Conservation (phyloP, 305 asterid genomes). For the Fraxinus xanthoxyloides region DNA sequence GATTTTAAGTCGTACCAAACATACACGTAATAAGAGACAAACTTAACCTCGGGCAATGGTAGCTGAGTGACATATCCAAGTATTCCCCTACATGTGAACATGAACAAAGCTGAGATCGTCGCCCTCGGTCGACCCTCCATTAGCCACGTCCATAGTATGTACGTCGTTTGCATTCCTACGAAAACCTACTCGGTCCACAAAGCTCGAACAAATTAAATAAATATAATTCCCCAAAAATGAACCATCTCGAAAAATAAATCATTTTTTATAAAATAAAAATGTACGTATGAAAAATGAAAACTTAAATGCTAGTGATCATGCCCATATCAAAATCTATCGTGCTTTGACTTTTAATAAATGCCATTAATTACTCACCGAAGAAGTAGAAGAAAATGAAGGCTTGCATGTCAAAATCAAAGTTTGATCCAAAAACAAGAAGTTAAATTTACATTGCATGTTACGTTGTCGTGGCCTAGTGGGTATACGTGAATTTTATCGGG, state of each 20-base stretch:
- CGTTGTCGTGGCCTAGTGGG: too few species aligned
- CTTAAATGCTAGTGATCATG: neutral
- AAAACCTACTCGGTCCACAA: constrained; percentile 40
- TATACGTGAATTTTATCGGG: neutral
- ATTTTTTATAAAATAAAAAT: neutral
- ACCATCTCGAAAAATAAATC: neutral
- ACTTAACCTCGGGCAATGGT: constrained; percentile 71
- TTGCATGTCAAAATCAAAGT: constrained; percentile 20
- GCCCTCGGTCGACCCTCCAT: constrained; percentile 87
- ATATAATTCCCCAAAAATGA: neutral
- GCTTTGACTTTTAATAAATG: neutral
- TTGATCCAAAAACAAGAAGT: constrained; percentile 6
- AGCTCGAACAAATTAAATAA: neutral
- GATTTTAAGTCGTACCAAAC: too few species aligned
- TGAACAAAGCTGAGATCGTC: constrained; percentile 71
- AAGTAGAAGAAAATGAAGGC: neutral
- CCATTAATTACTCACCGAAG: neutral
- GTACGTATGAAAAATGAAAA: too few species aligned
- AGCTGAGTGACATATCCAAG: constrained; percentile 91
- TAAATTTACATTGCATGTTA: neutral
- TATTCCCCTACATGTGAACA: constrained; percentile 94
- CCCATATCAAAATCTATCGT: neutral
- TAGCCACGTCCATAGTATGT: constrained; percentile 75
- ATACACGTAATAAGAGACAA: neutral
- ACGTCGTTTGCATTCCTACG: constrained; percentile 78